phyloP scores from a whole-genome alignment of 805 yeast genomes.

The Candida endomychidarum region DNA sequence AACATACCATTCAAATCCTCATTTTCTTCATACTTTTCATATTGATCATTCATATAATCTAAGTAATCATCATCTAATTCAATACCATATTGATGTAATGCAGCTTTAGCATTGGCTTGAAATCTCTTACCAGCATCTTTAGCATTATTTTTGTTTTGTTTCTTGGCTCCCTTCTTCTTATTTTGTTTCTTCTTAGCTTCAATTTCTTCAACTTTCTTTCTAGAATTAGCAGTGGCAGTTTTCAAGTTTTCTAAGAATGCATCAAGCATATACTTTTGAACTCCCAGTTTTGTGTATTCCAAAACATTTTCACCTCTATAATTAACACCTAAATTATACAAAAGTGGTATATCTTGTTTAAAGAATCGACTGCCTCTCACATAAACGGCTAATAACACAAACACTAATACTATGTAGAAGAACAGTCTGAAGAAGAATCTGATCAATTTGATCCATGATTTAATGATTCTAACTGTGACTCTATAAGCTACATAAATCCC shows the following conservation, averaged over 20 bases:
- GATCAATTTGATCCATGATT: slow-evolving; percentile 23
- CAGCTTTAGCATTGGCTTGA: slow-evolving; percentile 14
- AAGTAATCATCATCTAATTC: slow-evolving; percentile 18
- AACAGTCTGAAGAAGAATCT: slow-evolving; percentile 20
- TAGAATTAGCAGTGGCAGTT: neutral
- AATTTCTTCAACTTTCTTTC: neutral
- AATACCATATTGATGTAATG: slow-evolving; percentile 18
- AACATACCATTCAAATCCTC: slow-evolving; percentile 5
- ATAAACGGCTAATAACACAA: slow-evolving; percentile 20
- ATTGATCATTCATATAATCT: slow-evolving; percentile 16
- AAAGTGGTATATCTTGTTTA: slow-evolving; percentile 17
- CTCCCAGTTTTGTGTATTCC: slow-evolving; percentile 7
- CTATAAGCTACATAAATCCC: slow-evolving; percentile 21
- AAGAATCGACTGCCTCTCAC: slow-evolving; percentile 25
- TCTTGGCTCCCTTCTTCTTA: slow-evolving; percentile 1
- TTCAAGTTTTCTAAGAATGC: neutral
- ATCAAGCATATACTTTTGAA: slow-evolving; percentile 7
- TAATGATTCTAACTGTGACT: slow-evolving; percentile 17
- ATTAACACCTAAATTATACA: slow-evolving; percentile 4
- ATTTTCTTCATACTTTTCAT: slow-evolving; percentile 5
- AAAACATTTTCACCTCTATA: slow-evolving; percentile 11
- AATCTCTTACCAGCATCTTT: slow-evolving; percentile 8
- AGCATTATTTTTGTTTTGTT: slow-evolving; percentile 3
- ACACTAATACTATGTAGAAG: slow-evolving; percentile 17
- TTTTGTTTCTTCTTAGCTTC: neutral